Conservation (phyloP, 2,329 filamentous ascomycete species). For the Fusarium verrucosum region DNA sequence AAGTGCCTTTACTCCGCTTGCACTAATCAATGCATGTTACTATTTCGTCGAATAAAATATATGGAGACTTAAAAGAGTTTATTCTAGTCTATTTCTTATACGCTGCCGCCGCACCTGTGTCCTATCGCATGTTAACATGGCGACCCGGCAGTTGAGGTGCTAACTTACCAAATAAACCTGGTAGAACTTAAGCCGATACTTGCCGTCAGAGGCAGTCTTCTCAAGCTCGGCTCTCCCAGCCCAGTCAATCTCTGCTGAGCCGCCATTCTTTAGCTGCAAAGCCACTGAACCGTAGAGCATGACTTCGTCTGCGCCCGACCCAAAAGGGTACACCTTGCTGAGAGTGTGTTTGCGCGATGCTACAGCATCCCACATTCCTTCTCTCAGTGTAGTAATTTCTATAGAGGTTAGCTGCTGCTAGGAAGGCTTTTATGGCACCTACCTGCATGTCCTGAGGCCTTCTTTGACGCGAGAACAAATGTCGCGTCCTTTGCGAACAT, state of each 20-base stretch:
- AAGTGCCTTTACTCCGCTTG: too few species aligned
- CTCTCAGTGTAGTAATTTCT: conserved; percentile 29
- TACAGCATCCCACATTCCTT: conserved; percentile 36
- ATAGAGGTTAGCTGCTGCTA: not conserved
- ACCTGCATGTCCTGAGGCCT: conserved; percentile 21
- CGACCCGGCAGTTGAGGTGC: rapidly evolving
- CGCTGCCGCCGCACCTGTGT: conserved; percentile 26
- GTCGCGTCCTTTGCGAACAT: conserved; percentile 27
- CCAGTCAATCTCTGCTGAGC: conserved; percentile 31
- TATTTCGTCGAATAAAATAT: rapidly evolving
- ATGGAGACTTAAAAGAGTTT: too few species aligned
- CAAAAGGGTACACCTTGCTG: conserved; percentile 25
- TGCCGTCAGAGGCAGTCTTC: conserved; percentile 14
- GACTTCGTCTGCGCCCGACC: conserved; percentile 17
- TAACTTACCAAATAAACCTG: conserved; percentile 31
- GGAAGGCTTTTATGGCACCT: rapidly evolving
- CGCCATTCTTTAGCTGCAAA: conserved; percentile 29
- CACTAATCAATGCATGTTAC: too few species aligned
- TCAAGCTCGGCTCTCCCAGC: conserved; percentile 22
- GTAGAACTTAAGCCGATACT: conserved; percentile 32
- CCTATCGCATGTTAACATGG: conserved; percentile 1
- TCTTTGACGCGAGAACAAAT: conserved; percentile 28
- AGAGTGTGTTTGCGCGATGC: conserved; percentile 30
- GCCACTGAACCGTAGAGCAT: conserved; percentile 33
- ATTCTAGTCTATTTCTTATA: conserved; percentile 46